Conservation (phyloP, 139 green algal genomes). For the Auxenochlorella pyrenoidosa region DNA sequence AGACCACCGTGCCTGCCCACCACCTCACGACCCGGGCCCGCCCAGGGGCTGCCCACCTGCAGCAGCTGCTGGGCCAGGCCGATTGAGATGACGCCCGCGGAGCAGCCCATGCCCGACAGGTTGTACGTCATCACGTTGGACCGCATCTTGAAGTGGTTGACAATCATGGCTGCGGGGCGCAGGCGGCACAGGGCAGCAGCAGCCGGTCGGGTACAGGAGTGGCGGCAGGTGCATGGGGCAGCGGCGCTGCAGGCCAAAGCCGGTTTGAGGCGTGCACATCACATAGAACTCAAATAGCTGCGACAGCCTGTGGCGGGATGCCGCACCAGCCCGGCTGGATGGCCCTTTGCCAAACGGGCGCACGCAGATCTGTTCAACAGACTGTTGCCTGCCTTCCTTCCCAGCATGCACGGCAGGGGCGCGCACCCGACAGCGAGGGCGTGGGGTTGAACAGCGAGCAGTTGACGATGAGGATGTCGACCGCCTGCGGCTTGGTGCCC, state of each 20-base stretch:
- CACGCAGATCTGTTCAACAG: too few relatives aligned
- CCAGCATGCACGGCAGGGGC: not conserved
- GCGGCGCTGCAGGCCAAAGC: too few relatives aligned
- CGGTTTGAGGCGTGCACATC: too few relatives aligned
- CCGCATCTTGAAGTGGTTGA: conserved; percentile 96
- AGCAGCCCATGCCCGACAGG: conserved; percentile 96
- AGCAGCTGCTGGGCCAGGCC: conserved; percentile 93
- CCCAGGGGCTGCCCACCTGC: conserved; percentile 37
- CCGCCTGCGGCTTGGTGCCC: conserved; percentile 52
- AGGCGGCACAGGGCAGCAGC: too few relatives aligned
- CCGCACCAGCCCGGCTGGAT: not conserved
- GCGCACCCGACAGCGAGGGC: conserved; percentile 75
- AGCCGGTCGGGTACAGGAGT: not conserved
- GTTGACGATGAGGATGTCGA: conserved; percentile 97
- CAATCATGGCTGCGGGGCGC: conserved; percentile 85
- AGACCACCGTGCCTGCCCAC: too few relatives aligned
- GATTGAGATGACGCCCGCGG: conserved; percentile 89
- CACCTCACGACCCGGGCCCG: too few relatives aligned
- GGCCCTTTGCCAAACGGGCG: too few relatives aligned
- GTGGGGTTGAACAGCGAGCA: conserved; percentile 98
- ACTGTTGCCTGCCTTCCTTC: not conserved
- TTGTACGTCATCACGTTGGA: conserved; percentile 94
- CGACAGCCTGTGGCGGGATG: too few relatives aligned
- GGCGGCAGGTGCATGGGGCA: not conserved
- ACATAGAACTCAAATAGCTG: too few relatives aligned